A percentile compares a stretch with the other conserved stretches of the same genome.
These are phyloP conservation scores for Vitellaria paradoxa DNA, from an alignment of 179 eudicot genomes.

Conservation along the genomic window DNA sequence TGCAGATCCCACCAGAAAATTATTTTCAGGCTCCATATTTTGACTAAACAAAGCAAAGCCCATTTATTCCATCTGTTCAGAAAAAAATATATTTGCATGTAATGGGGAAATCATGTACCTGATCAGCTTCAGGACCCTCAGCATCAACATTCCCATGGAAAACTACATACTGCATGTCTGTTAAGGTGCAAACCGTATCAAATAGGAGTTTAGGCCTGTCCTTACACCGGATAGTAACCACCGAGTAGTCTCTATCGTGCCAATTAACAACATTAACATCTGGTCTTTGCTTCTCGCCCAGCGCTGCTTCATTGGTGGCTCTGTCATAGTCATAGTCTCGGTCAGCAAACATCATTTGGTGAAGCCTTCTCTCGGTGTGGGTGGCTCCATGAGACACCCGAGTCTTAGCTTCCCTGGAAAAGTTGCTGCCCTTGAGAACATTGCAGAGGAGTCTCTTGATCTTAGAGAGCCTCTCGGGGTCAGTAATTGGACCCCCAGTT, in stretches of 20 bases:
- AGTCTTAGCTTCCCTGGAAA: constrained; percentile 65
- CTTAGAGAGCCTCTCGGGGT: constrained; percentile 51
- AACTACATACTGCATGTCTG: constrained; percentile 92
- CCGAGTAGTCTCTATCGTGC: constrained; percentile 85
- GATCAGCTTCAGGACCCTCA: constrained; percentile 82
- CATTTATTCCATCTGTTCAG: no score
- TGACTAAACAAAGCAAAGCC: not conserved
- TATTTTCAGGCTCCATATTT: constrained; percentile 1
- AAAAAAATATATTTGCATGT: no score
- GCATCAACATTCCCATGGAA: constrained; percentile 95
- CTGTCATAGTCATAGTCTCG: constrained; percentile 82
- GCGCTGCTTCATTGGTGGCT: constrained; percentile 30
- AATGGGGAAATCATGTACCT: constrained; percentile 37
- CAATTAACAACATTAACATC: constrained; percentile 81
- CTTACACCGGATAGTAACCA: constrained; percentile 75
- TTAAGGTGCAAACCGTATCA: constrained; percentile 83
- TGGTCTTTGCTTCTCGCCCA: constrained; percentile 51
- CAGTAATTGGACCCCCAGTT: constrained; percentile 53
- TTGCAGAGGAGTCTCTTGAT: constrained; percentile 70
- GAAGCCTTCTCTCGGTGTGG: constrained; percentile 82
- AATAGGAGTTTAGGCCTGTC: constrained; percentile 93
- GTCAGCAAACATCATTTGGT: constrained; percentile 90
- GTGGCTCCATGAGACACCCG: constrained; percentile 56
- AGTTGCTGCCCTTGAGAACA: constrained; percentile 73
- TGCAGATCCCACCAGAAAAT: constrained; percentile 25